These are phyloP conservation scores for Blastocladiella britannica DNA, from an alignment of 192 early-diverging fungal genomes.

Conservation along the genomic window DNA sequence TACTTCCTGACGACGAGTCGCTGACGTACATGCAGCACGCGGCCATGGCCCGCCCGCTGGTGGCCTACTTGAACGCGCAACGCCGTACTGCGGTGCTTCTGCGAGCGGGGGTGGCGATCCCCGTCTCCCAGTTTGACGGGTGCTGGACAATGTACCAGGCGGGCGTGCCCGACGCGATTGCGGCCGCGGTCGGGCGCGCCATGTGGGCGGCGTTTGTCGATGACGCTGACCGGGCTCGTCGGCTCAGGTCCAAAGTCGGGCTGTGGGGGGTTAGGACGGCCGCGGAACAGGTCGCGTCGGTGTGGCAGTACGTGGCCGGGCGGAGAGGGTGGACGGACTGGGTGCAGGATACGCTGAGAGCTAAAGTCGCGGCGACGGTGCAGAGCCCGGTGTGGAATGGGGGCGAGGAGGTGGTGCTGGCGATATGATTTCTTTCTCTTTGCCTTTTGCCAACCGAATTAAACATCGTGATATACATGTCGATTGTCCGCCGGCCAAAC, in stretches of 20 bases:
- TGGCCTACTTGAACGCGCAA: constrained; percentile 84
- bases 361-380: too few species aligned
- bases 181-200: constrained; percentile 46
- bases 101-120: constrained; percentile 62
- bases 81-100: too few species aligned
- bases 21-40: constrained; percentile 36
- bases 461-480: too few species aligned
- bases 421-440: too few species aligned
- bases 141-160: constrained; percentile 80
- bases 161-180: constrained; percentile 45
- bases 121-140: constrained; percentile 78
- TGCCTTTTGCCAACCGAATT: too few species aligned
- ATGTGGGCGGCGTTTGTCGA: neutral
- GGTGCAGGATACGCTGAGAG: neutral
- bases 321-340: neutral
- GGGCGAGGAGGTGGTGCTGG: too few species aligned
- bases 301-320: neutral
- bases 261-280: neutral
- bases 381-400: too few species aligned
- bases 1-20: constrained; percentile 40
- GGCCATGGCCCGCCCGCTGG: constrained; percentile 75
- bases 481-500: too few species aligned
- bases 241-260: too few species aligned
- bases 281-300: neutral
- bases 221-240: neutral